Evolutionary conservation across 2,329 filamentous ascomycete species (phyloP).

Genomic region (Sporothrix phasma): DNA sequence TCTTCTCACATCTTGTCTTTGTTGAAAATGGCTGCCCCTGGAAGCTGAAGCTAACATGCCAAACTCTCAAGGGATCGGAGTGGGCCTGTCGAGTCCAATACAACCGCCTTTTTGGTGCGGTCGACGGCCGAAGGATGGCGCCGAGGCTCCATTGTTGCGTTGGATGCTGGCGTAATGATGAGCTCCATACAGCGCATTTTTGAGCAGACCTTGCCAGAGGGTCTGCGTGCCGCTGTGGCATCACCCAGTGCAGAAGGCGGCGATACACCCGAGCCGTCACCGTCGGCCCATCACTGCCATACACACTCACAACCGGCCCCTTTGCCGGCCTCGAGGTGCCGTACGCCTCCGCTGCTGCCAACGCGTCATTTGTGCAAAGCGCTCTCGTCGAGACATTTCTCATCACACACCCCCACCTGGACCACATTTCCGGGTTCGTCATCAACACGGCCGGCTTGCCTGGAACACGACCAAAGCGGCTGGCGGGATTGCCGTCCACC

Average conservation of each 20-base stretch:
- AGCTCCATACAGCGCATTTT: constrained; percentile 75
- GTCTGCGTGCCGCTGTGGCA: constrained; percentile 24
- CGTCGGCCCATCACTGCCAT: constrained; percentile 34
- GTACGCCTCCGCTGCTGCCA: constrained; percentile 56
- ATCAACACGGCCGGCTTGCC: constrained; percentile 86
- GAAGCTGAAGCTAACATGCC: constrained; percentile 11
- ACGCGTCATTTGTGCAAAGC: constrained; percentile 70
- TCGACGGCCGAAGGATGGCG: constrained; percentile 71
- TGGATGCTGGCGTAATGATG: constrained; percentile 87
- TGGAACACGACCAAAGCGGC: constrained; percentile 68
- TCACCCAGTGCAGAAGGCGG: constrained; percentile 10
- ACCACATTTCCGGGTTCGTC: constrained; percentile 84
- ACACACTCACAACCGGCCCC: constrained; percentile 56
- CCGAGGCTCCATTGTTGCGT: constrained; percentile 74
- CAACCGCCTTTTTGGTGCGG: constrained; percentile 80
- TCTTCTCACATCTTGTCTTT: not conserved
- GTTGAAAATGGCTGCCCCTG: not conserved
- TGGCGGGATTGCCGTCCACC: constrained; percentile 80
- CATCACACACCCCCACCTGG: constrained; percentile 94
- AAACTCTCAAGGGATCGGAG: constrained; percentile 65
- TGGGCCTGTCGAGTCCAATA: constrained; percentile 81
- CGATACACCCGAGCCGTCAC: not conserved
- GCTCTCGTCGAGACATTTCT: constrained; percentile 78
- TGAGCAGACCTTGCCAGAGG: constrained; percentile 39
- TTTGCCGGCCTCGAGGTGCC: constrained; percentile 72